Base-by-base conservation (phyloP, 2,329 filamentous ascomycete genomes). In the Monosporascus sp. region DNA sequence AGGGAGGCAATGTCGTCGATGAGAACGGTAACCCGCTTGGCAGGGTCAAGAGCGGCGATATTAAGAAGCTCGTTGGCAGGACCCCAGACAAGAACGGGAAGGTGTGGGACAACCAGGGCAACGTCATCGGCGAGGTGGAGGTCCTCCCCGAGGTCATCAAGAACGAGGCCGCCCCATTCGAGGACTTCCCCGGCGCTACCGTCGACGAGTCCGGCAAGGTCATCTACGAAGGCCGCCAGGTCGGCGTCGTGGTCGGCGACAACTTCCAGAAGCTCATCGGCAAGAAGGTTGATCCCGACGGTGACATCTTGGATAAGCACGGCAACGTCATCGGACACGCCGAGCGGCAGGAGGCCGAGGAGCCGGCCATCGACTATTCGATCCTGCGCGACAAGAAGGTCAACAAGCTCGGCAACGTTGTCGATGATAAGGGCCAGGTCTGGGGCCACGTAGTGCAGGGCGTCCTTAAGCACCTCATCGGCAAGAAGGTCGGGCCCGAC, bases 361-460 rank as follows among this genome's bases (percentile, higher is more conserved):
- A 72, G 52, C 59, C 63, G 0, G 54, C 53, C 1, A 58, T 74
- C 11, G 79, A 82, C 60, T 76, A 75, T 52, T 77, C 76, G 0
- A 61, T 74, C 19, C 74, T 85, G 37, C 76, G 79, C 54, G 76
- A 74, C 53, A 74, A 74, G 67, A 80, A 76, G 57, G 78, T 85
- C 60, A 84, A 84, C 71, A 84, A 85, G 66, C 64, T 71, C 9
- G 81, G 81, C 49, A 83, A 84, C 52, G 73, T 84, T 19, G 76
- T 84, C 49, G 75, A 80, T 55, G 70, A 78, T 9, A 72, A 78
- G 38, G 78, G 78, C 24, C 72, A 78, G 43, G 63, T 81, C 3
- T 71, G 88, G 58, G 87, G 84, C 17, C 82, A 81, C 46, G 74
- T 91, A 14, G 70, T 82, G 37, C 79, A 86, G 59, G 87, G 87